Base-by-base conservation (phyloP, 257 asterid species). In the Lithospermum erythrorhizon region DNA sequence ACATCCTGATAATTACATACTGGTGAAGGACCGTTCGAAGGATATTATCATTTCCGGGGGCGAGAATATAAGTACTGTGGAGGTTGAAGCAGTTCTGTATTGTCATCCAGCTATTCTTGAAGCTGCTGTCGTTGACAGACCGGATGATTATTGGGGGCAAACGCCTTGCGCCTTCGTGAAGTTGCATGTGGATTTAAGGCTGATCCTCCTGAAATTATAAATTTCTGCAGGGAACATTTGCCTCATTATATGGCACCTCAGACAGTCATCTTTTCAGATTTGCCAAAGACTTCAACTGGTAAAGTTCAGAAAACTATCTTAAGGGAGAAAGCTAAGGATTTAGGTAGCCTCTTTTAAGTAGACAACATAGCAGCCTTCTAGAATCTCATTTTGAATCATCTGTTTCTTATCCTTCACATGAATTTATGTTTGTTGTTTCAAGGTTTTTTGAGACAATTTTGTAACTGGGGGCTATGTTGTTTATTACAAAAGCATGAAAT, bases 141-240 rank as follows among this genome's bases (percentile, higher is more conserved):
- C 82, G 20, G 78, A 76, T 67, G 29, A 66, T 41, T 69, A 72
- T 29, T 76, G 82, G 82, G 81, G 82, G 10, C 76, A 76, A 70
- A 76, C 78, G 5, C 76, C 82, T 1, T 76, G 82, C 29, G 82
- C 82, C 14, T 73, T 76, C 21, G 74, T 76, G 55, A 73, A 64
- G 61, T 52, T 73, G 70, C 73, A 77, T 57, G 70, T 17, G 76
- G 74, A 27, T 70, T 23, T n/a, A 55, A 58, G 6, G 63, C 25
- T 54, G 37, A 17, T 17, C 58, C 59, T 56, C 58, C 64, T 47
- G 82, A 73, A 8, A 64, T 77, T n/a, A 73, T 69, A 17, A 29
- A 61, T 45, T 77, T 73, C 25, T 73, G 82, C 59, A 58, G 76
- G 66, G 74, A 77, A 15, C 66, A 63, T n/a, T 57, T 73, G 49